Evolutionary conservation across 192 early-diverging fungal species (phyloP), one percentile per base, ranked within the genome.

Genomic region (Coemansia sp.): DNA sequence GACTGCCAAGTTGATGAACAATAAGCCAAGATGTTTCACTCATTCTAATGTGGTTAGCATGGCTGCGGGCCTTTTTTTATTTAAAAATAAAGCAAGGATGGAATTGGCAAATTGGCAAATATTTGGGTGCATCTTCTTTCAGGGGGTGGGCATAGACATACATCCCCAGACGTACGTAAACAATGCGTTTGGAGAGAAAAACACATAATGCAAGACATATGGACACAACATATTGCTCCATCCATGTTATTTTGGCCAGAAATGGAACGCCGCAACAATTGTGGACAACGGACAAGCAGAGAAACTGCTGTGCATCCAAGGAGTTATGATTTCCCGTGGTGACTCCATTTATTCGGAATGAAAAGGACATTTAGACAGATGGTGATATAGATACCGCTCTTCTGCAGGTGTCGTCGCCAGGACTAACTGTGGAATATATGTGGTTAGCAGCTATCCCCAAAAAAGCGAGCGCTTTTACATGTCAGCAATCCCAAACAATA

Each of bases 241-340:
- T 54, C 26, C 19, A 54, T 26, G 11, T 21, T 26, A 54, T 54
- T 26, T 54, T 54, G 22, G 51, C 51, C 51, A 54, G 51, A 54
- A 22, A 54, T 32, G 18, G 22, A 21, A 21, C 26, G 51, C 26
- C 26, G 51, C 51, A 54, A 26, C 22, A 10, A 11, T 22, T 54
- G 5, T 26, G 51, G 51, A 26, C 21, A 18, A 6, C 21, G 26
- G 8, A 54, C 7, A 54, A 11, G 51, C 3, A 21, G 48, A 15
- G 48, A 6, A 18, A 0, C 7, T 16, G 18, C 19, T 3, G 48
- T 19, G 48, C 26, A 26, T 26, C 13, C 19, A 18, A 18, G 16
- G 48, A 15, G 26, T 54, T 54, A 13, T 21, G 51, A 26, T 49
- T 54, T 54, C 26, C 22, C 51, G 51, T 54, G 51, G 21, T 54